A percentile compares a stretch with the other conserved stretches of the same genome.
Evolutionary conservation across 768 basidiomycete species (phyloP).

Genomic region (Goffeauzyma gilvescens): DNA sequence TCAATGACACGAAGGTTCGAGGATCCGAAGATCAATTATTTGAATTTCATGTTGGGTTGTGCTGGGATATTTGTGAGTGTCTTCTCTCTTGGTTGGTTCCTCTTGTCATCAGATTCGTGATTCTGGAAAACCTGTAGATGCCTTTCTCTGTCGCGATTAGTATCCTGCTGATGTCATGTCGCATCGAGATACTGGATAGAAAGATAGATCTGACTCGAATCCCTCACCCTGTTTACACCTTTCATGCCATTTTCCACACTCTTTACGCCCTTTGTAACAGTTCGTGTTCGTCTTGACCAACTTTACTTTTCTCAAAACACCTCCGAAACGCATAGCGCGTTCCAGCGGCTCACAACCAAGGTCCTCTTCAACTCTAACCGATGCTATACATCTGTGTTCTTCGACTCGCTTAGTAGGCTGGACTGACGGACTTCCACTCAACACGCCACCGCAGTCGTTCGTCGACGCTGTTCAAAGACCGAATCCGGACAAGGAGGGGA

Average conservation of each 20-base stretch:
- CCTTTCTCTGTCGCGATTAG: too few species aligned
- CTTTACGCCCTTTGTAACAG: neutral
- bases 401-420: constrained; percentile 9
- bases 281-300: constrained; percentile 5
- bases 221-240: neutral
- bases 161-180: too few species aligned
- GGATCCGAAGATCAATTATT: constrained; percentile 2
- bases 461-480: too few species aligned
- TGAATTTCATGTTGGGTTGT: constrained; percentile 10
- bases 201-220: too few species aligned
- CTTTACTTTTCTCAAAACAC: constrained; percentile 1
- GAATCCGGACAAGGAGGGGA: neutral
- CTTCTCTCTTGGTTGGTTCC: too few species aligned
- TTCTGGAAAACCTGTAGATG: too few species aligned
- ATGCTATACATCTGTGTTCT: constrained; percentile 8
- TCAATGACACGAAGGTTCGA: too few species aligned
- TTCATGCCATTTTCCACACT: neutral
- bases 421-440: neutral
- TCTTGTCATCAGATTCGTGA: too few species aligned
- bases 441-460: neutral
- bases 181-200: too few species aligned
- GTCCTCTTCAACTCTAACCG: neutral
- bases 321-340: too few species aligned
- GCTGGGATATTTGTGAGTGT: constrained; percentile 7
- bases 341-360: neutral